phyloP scores from a whole-genome alignment of 306 rosid genomes.

The Alnus rubra region DNA sequence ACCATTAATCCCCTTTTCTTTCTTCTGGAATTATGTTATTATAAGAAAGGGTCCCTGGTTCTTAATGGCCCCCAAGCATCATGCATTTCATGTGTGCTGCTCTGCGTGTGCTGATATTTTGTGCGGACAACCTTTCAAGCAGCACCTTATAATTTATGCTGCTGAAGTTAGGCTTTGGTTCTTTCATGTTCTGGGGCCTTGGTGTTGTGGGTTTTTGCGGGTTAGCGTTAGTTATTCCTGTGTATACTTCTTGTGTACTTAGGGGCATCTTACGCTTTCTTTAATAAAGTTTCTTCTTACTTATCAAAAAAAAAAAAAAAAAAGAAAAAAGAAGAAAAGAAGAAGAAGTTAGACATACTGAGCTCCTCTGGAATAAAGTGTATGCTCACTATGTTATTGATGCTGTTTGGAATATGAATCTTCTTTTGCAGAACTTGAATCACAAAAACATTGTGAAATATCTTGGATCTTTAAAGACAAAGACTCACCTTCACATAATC shows the following conservation, averaged over 20 bases:
- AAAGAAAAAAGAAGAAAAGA: no score
- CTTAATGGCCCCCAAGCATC: not conserved
- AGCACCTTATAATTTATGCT: not conserved
- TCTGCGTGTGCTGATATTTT: not conserved
- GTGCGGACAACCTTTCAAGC: no score
- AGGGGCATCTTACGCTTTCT: no score
- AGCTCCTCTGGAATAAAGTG: conserved; percentile 7
- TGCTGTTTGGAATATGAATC: conserved; percentile 20
- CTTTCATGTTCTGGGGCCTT: no score
- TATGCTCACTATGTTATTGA: conserved; percentile 20
- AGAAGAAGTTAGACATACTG: not conserved
- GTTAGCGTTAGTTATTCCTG: no score
- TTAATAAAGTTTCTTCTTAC: no score
- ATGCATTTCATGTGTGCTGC: conserved; percentile 6
- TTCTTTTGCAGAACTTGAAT: conserved; percentile 81
- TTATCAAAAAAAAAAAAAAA: no score
- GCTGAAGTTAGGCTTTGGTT: not conserved
- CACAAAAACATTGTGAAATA: conserved; percentile 99
- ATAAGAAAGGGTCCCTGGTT: no score
- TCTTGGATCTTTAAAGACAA: conserved; percentile 97
- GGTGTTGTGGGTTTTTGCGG: no score
- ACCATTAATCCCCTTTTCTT: no score
- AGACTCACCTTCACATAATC: conserved; percentile 90
- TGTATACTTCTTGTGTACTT: no score
- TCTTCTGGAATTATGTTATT: no score